A percentile compares a stretch with the other conserved stretches of the same genome.
These are phyloP conservation scores for Hericium coralloides DNA, from an alignment of 768 basidiomycete species.

Conservation along the genomic window DNA sequence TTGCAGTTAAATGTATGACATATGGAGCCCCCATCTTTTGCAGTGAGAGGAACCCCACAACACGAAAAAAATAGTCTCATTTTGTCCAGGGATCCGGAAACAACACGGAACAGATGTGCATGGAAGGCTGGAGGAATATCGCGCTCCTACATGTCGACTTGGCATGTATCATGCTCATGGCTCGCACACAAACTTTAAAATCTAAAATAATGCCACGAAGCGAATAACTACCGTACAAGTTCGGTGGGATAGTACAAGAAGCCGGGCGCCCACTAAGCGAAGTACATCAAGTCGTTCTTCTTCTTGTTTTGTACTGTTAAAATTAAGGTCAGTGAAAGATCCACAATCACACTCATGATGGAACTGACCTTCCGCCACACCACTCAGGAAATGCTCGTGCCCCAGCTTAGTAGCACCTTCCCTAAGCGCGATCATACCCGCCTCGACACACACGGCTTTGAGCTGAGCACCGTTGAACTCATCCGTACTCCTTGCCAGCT, in stretches of 20 bases:
- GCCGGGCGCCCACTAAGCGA: constrained; percentile 44
- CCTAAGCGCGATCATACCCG: constrained; percentile 95
- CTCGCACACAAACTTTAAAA: too few species aligned
- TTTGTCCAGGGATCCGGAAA: too few species aligned
- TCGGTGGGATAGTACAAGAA: too few species aligned
- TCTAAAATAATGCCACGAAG: neutral
- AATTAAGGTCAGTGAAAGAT: constrained; percentile 20
- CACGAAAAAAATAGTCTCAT: too few species aligned
- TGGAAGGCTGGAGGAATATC: too few species aligned
- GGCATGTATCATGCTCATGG: too few species aligned
- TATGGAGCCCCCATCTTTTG: too few species aligned
- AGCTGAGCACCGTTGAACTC: constrained; percentile 98
- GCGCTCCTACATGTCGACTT: too few species aligned
- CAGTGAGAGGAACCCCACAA: too few species aligned
- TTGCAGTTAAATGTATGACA: too few species aligned
- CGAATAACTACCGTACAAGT: too few species aligned
- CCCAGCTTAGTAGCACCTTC: constrained; percentile 84
- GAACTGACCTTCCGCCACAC: constrained; percentile 71
- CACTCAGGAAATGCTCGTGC: constrained; percentile 95
- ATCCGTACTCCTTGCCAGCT: constrained; percentile 92
- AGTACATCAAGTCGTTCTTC: constrained; percentile 97
- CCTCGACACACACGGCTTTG: constrained; percentile 98
- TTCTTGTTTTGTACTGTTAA: constrained; percentile 93
- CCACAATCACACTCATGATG: constrained; percentile 1
- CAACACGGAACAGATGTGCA: too few species aligned